A percentile compares a stretch with the other conserved stretches of the same genome.
Evolutionary conservation across 2,329 filamentous ascomycete species (phyloP).

Genomic region (Emmonsiellopsis sp.): DNA sequence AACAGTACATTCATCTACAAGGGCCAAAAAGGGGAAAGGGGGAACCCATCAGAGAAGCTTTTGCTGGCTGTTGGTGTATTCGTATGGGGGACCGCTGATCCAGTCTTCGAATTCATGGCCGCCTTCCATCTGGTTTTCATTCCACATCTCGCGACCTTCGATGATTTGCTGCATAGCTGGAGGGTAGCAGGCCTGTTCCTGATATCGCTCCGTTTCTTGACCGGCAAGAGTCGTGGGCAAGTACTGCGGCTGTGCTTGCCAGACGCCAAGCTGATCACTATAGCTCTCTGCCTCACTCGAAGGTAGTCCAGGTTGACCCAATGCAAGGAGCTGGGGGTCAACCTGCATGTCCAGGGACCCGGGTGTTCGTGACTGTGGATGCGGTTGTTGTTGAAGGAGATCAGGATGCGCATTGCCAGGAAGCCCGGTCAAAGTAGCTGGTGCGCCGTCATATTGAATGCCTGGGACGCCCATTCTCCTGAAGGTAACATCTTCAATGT

Average conservation of each 20-base stretch:
- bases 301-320: conserved; percentile 10
- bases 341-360: conserved; percentile 24
- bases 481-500: conserved; percentile 38
- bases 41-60: neutral
- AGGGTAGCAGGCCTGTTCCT: conserved; percentile 15
- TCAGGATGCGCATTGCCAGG: conserved; percentile 36
- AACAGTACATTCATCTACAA: neutral
- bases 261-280: conserved; percentile 15
- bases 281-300: conserved; percentile 9
- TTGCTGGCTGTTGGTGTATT: neutral
- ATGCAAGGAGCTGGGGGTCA: conserved; percentile 34
- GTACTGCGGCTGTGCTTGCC: conserved; percentile 18
- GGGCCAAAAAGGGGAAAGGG: neutral
- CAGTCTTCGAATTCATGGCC: conserved; percentile 40
- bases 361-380: conserved; percentile 17
- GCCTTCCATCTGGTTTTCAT: conserved; percentile 27
- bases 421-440: conserved; percentile 32
- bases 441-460: conserved; percentile 20
- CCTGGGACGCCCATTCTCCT: conserved; percentile 26
- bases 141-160: conserved; percentile 27
- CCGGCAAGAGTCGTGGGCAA: conserved; percentile 6
- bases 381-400: conserved; percentile 24
- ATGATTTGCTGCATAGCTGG: conserved; percentile 23
- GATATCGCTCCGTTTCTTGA: conserved; percentile 12
- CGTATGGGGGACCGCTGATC: conserved; percentile 21